Evolutionary conservation across 768 basidiomycete genomes (phyloP).

Genomic region (Wakefieldia striispora): DNA sequence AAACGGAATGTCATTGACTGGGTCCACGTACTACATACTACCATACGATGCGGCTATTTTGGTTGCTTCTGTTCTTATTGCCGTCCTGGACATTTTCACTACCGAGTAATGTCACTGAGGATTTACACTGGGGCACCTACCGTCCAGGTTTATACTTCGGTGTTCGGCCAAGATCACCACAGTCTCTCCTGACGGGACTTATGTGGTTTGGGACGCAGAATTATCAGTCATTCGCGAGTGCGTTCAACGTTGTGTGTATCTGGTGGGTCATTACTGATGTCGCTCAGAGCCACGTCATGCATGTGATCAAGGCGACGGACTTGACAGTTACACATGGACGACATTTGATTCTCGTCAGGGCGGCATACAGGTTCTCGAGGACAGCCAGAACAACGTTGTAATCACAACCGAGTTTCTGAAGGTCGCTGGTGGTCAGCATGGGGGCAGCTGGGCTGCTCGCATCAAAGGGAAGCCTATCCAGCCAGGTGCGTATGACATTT

Average conservation of each 20-base stretch:
- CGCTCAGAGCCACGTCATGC: slow-evolving; percentile 72
- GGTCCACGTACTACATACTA: not conserved
- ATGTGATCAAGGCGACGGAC: slow-evolving; percentile 83
- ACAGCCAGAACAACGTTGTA: slow-evolving; percentile 79
- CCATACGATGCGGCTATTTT: slow-evolving; percentile 20
- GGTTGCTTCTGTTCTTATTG: slow-evolving; percentile 28
- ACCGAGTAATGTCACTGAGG: slow-evolving; percentile 35
- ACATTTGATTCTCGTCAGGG: slow-evolving; percentile 84
- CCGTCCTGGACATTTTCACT: slow-evolving; percentile 17
- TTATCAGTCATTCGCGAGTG: slow-evolving; percentile 67
- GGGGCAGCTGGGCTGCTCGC: slow-evolving; percentile 87
- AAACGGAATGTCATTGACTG: not conserved
- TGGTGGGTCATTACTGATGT: slow-evolving; percentile 1
- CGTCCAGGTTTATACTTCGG: slow-evolving; percentile 96
- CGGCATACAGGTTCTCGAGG: slow-evolving; percentile 81
- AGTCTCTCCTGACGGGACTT: slow-evolving; percentile 89
- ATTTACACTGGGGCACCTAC: slow-evolving; percentile 73
- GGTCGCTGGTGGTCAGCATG: slow-evolving; percentile 75
- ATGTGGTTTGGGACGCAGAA: slow-evolving; percentile 93
- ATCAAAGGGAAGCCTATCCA: slow-evolving; percentile 80
- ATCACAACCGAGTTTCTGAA: slow-evolving; percentile 86
- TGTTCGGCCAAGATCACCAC: slow-evolving; percentile 76
- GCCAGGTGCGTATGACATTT: slow-evolving; percentile 38
- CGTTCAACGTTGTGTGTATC: slow-evolving; percentile 28
- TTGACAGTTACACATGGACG: slow-evolving; percentile 84